Base-by-base conservation (phyloP, 148 eudicot genomes). In the Arctostaphylos glauca region DNA sequence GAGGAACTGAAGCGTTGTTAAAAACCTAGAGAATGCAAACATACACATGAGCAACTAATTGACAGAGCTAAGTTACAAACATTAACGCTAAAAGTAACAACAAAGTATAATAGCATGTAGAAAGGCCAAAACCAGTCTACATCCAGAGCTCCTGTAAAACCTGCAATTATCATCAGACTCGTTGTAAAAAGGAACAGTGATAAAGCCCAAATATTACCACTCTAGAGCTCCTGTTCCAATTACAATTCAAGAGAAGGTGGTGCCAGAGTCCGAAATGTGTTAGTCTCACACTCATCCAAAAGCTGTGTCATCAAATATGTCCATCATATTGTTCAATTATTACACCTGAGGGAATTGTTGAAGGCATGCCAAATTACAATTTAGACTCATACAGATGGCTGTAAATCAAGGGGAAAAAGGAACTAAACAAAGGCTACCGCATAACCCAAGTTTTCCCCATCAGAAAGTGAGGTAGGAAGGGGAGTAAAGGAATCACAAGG, bases 1-100 rank as follows among this genome's bases (percentile, higher is more conserved):
- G 88, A 47, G 98, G 96, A 73, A 94, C 95, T 62, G 98, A 86
- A 77, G 95, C 98, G 55, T 92, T 91, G 88, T 92, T 94, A 31
- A 92, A 94, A 70, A 85, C 89, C 98, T 95, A 83, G 46, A 41
- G 77, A 84, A 74, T 1, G 53, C 18, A 60, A 46, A 86, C 10
- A 53, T 15, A 70, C 3, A 31, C 44, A 13, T 41, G 25, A 62
- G 64, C 12, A 71, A 68, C 14, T 15, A 25, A 49, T n/a, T 18
- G 77, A 38, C 19, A 41, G 41, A 71, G 50, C 47, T 8, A 48
- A 48, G 66, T 66, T 64, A 49, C 15, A 46, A 66, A 44, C 19
- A 74, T 3, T n/a, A 79, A 46, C 6, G 5, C 18, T 62, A 52
- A 38, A 5, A 54, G 58, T 43, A 54, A 66, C 9, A 13, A 50